Evolutionary conservation across 2,329 filamentous ascomycete species (phyloP).

Genomic region (Aspergillus jensenii): DNA sequence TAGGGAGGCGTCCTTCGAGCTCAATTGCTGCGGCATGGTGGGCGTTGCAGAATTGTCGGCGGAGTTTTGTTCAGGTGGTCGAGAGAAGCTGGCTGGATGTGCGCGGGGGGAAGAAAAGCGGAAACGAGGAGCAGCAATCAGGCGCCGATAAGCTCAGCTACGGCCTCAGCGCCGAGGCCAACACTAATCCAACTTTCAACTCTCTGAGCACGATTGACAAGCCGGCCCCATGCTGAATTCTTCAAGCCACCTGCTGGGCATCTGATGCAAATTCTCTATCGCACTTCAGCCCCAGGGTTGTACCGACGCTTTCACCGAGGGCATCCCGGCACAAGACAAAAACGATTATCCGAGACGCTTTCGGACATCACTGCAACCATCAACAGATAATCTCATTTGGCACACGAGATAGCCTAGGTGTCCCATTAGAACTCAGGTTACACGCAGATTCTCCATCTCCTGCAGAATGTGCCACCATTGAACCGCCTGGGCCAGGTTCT

Average conservation of each 20-base stretch:
- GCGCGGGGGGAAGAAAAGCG: conserved; percentile 30
- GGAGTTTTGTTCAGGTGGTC: conserved; percentile 24
- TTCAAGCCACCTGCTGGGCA: neutral
- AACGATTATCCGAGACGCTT: conserved; percentile 16
- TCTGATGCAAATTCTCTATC: neutral
- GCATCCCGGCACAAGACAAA: conserved; percentile 7
- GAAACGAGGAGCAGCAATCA: conserved; percentile 13
- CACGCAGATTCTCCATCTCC: neutral
- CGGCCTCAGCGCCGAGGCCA: neutral
- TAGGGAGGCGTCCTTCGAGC: conserved; percentile 85
- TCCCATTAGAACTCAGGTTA: neutral
- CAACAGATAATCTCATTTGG: neutral
- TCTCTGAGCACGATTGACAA: neutral
- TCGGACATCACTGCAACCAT: neutral
- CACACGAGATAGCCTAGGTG: neutral
- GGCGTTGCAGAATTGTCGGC: conserved; percentile 27
- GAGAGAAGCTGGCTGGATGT: conserved; percentile 32
- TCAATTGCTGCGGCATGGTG: conserved; percentile 49
- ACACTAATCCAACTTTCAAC: neutral
- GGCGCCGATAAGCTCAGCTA: conserved; percentile 20
- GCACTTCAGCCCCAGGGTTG: neutral
- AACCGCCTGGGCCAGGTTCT: neutral
- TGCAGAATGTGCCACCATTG: neutral
- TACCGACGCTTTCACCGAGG: conserved; percentile 1
- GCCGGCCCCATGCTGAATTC: conserved; percentile 5